Conservation (phyloP, 202 grass and related monocot genomes). For the Musa balbisiana region DNA sequence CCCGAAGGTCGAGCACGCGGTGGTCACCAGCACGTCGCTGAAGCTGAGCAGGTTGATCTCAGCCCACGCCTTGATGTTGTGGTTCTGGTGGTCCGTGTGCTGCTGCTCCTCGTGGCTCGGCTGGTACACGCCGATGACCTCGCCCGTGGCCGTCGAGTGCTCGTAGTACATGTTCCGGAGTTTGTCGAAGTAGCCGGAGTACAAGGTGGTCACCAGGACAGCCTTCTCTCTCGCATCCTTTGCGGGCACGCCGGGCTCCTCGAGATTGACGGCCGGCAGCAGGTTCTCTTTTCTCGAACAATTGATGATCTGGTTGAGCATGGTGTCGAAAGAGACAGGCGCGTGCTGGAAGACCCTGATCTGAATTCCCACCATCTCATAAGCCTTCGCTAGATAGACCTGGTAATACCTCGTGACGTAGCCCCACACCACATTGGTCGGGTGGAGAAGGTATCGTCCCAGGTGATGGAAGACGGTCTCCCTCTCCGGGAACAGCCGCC, state of each 20-base stretch:
- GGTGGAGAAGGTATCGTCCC: slow-evolving; percentile 61
- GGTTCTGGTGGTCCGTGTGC: slow-evolving; percentile 13
- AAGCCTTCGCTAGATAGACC: slow-evolving; percentile 2
- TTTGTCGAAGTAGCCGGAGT: not conserved
- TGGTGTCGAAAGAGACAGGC: not conserved
- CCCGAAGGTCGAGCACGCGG: slow-evolving; percentile 28
- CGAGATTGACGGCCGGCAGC: not conserved
- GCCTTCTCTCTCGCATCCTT: not conserved
- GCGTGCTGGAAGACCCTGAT: not conserved
- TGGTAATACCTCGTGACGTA: slow-evolving; percentile 32
- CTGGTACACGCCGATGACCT: slow-evolving; percentile 26
- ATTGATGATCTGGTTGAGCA: not conserved
- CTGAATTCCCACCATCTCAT: slow-evolving; percentile 9
- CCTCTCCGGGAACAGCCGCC: slow-evolving; percentile 50
- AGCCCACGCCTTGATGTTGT: slow-evolving; percentile 31
- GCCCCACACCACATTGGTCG: slow-evolving; percentile 57
- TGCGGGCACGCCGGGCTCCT: not conserved
- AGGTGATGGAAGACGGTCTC: slow-evolving; percentile 60
- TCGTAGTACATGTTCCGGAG: slow-evolving; percentile 23
- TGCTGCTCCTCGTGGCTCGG: slow-evolving; percentile 33
- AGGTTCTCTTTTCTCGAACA: slow-evolving; percentile 3
- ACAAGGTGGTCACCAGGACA: not conserved
- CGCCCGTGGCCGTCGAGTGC: slow-evolving; percentile 18
- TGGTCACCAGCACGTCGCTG: slow-evolving; percentile 27
- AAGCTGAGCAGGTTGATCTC: slow-evolving; percentile 33